Conservation (phyloP, 495 filamentous ascomycete species). For the Copromyces sp. region DNA sequence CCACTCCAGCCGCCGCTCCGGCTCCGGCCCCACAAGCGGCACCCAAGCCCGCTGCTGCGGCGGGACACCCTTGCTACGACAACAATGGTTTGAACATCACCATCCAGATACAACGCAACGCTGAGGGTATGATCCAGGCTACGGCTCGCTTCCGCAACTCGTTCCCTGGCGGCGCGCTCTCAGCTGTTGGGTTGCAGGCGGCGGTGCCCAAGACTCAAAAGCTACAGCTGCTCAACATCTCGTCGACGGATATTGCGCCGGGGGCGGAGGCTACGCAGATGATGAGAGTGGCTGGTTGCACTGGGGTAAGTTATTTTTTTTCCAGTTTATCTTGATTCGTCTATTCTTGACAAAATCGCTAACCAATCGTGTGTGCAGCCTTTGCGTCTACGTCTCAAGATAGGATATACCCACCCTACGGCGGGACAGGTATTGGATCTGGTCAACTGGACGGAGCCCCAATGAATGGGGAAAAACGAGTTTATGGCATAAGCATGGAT, state of each 20-base stretch:
- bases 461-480: not conserved
- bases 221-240: slow-evolving; percentile 80
- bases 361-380: slow-evolving; percentile 24
- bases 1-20: slow-evolving; percentile 28
- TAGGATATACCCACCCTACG: slow-evolving; percentile 64
- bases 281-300: slow-evolving; percentile 74
- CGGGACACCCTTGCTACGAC: slow-evolving; percentile 63
- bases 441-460: slow-evolving; percentile 89
- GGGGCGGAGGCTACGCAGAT: slow-evolving; percentile 78
- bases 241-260: slow-evolving; percentile 58
- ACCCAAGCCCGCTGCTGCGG: slow-evolving; percentile 27
- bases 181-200: slow-evolving; percentile 72
- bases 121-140: slow-evolving; percentile 62
- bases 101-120: slow-evolving; percentile 70
- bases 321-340: slow-evolving; percentile 1
- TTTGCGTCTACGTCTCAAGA: slow-evolving; percentile 74
- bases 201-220: slow-evolving; percentile 95
- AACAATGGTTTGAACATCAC: slow-evolving; percentile 76
- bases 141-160: slow-evolving; percentile 74
- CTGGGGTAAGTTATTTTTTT: slow-evolving; percentile 58
- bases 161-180: slow-evolving; percentile 47
- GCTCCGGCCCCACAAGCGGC: slow-evolving; percentile 37
- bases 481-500: slow-evolving; percentile 16
- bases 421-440: slow-evolving; percentile 71
- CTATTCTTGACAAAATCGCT: slow-evolving; percentile 9